These are phyloP conservation scores for Trichoderma arundinaceum DNA, from an alignment of 2,329 filamentous ascomycete species.

Conservation along the genomic window DNA sequence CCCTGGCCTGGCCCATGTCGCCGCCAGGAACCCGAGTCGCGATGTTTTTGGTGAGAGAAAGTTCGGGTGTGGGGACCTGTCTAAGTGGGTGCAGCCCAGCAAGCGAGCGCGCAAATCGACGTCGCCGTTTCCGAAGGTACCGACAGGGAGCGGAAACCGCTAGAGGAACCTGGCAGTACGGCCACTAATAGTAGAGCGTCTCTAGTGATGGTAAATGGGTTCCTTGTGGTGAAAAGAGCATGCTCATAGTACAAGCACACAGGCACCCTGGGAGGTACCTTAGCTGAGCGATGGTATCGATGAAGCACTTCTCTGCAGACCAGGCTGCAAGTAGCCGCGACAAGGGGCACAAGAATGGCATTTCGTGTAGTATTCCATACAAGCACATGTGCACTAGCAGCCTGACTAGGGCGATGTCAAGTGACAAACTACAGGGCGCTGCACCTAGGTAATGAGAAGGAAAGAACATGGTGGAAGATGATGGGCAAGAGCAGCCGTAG, in stretches of 20 bases:
- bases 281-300: background rate
- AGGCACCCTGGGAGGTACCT: background rate
- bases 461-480: no score
- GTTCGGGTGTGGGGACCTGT: no score
- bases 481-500: no score
- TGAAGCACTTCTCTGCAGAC: background rate
- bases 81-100: background rate
- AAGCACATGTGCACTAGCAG: no score
- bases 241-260: background rate
- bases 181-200: no score
- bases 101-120: slow-evolving; percentile 30
- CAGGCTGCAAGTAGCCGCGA: background rate
- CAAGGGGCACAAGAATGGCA: background rate
- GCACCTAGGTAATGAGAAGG: background rate
- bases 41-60: background rate
- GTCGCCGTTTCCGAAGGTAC: slow-evolving; percentile 28
- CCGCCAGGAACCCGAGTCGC: slow-evolving; percentile 29
- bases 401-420: no score
- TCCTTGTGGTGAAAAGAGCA: no score
- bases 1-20: background rate
- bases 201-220: no score
- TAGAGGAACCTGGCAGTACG: background rate
- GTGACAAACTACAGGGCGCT: background rate
- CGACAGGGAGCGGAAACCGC: slow-evolving; percentile 19
- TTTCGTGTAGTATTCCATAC: background rate